Evolutionary conservation across 192 early-diverging fungal species (phyloP).

Genomic region (Mortierella hygrophila): DNA sequence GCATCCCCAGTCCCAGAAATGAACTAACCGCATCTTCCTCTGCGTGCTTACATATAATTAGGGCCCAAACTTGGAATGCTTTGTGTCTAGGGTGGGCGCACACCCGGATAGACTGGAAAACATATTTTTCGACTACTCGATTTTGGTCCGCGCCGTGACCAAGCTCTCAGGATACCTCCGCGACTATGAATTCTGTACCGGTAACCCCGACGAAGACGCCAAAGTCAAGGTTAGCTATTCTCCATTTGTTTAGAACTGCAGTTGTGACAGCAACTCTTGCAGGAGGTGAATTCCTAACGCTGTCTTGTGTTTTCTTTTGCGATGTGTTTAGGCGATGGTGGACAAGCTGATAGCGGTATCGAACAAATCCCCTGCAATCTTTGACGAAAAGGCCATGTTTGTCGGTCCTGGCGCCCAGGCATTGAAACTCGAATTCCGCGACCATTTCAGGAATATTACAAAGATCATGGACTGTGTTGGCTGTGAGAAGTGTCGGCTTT

Average conservation of each 20-base stretch:
- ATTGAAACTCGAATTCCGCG: constrained; percentile 88
- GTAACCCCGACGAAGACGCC: constrained; percentile 68
- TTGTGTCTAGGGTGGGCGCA: constrained; percentile 84
- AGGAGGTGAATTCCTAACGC: not conserved
- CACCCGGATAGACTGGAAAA: constrained; percentile 94
- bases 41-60: constrained; percentile 7
- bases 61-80: constrained; percentile 91
- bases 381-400: constrained; percentile 93
- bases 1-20: no score
- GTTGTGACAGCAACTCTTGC: no score
- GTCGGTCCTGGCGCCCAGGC: constrained; percentile 71
- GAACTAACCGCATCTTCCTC: not conserved
- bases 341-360: constrained; percentile 66
- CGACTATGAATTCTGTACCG: constrained; percentile 81
- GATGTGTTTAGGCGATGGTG: constrained; percentile 64
- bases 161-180: constrained; percentile 83
- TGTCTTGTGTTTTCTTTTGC: not conserved
- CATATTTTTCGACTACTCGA: constrained; percentile 92
- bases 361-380: constrained; percentile 73
- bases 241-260: not conserved
- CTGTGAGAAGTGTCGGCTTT: constrained; percentile 97
- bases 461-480: constrained; percentile 98
- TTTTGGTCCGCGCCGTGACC: constrained; percentile 86
- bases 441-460: constrained; percentile 94
- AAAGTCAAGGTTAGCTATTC: constrained; percentile 54